Evolutionary conservation across 179 eudicot genomes (phyloP).

Genomic region (Monotropa hypopitys): DNA sequence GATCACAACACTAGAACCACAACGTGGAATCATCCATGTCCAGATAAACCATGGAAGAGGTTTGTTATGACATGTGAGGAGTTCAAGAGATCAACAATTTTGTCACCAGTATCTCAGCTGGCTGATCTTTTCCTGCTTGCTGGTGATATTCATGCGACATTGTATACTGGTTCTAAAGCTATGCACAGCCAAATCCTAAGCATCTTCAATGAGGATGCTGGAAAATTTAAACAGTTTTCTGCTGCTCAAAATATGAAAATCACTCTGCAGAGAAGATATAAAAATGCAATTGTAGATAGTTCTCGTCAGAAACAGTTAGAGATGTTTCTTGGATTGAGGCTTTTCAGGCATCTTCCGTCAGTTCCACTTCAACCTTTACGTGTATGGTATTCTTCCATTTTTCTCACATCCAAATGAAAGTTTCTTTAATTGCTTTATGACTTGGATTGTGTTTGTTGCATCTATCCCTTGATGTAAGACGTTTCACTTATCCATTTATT

Average conservation of each 20-base stretch:
- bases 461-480: neutral
- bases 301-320: slow-evolving; percentile 96
- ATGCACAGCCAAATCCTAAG: slow-evolving; percentile 97
- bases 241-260: slow-evolving; percentile 92
- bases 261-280: slow-evolving; percentile 84
- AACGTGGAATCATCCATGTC: slow-evolving; percentile 96
- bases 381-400: slow-evolving; percentile 35
- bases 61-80: slow-evolving; percentile 96
- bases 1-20: slow-evolving; percentile 97
- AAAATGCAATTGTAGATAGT: slow-evolving; percentile 84
- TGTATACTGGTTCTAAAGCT: slow-evolving; percentile 96
- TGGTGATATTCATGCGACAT: slow-evolving; percentile 93
- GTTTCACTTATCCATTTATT: neutral
- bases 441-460: neutral
- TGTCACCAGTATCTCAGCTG: slow-evolving; percentile 69
- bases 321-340: slow-evolving; percentile 82
- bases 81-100: slow-evolving; percentile 79
- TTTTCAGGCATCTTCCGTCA: slow-evolving; percentile 89
- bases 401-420: slow-evolving; percentile 1
- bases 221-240: slow-evolving; percentile 90
- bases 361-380: slow-evolving; percentile 48
- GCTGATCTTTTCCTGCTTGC: slow-evolving; percentile 84
- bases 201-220: slow-evolving; percentile 81
- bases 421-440: neutral
- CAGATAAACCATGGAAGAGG: slow-evolving; percentile 98